These are phyloP conservation scores for Heritiera littoralis DNA, from an alignment of 345 rosid species.

Conservation along the genomic window DNA sequence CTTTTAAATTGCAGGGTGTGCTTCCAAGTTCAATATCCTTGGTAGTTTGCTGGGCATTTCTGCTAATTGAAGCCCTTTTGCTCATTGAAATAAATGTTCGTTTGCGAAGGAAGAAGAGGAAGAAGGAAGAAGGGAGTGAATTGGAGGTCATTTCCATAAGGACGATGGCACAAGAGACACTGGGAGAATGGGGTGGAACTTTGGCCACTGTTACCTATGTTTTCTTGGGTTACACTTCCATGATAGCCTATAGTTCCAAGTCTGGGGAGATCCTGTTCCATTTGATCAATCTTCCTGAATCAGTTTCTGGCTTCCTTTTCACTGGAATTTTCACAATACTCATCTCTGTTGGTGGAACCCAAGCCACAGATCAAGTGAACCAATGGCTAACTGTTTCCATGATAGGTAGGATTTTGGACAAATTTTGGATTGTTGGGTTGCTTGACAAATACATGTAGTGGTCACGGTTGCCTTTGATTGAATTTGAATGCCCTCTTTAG, in stretches of 20 bases:
- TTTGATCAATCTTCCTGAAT: constrained; percentile 46
- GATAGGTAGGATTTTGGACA: constrained; percentile 26
- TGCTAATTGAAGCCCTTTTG: constrained; percentile 54
- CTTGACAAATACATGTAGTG: background rate
- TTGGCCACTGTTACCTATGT: constrained; percentile 48
- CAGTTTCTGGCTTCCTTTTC: constrained; percentile 46
- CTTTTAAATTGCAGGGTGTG: constrained; percentile 40
- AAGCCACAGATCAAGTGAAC: constrained; percentile 55
- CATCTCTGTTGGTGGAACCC: constrained; percentile 52
- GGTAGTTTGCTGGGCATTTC: constrained; percentile 60
- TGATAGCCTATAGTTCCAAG: constrained; percentile 62
- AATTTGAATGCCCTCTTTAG: background rate
- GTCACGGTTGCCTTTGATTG: background rate
- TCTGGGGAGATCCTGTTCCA: constrained; percentile 61
- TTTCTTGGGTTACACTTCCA: constrained; percentile 61
- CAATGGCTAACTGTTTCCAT: constrained; percentile 59
- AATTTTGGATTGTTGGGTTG: too few species aligned
- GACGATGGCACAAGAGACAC: constrained; percentile 68
- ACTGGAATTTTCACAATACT: constrained; percentile 46
- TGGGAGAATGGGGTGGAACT: constrained; percentile 58
- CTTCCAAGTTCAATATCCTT: constrained; percentile 58
- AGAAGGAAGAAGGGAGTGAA: constrained; percentile 35
- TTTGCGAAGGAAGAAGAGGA: constrained; percentile 35
- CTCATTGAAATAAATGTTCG: constrained; percentile 56
- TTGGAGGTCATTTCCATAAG: constrained; percentile 55